Conservation (phyloP, 805 yeast species). For the Saccharomyces eubayanus region DNA sequence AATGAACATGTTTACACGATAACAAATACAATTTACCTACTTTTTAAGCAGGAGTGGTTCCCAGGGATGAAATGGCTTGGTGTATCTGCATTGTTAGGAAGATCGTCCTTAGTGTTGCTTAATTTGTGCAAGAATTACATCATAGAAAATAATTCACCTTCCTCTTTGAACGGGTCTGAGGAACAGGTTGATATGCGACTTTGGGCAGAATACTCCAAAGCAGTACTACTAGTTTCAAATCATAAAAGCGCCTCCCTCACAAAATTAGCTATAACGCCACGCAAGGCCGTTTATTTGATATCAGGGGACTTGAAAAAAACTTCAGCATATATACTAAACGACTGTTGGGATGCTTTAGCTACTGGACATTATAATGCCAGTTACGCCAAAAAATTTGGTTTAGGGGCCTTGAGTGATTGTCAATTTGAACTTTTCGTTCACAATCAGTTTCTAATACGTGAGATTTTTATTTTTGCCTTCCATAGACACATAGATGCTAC, state of each 20-base stretch:
- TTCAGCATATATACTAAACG: conserved; percentile 45
- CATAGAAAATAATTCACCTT: conserved; percentile 44
- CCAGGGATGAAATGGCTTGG: conserved; percentile 72
- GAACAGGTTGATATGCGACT: conserved; percentile 32
- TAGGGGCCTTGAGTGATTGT: conserved; percentile 57
- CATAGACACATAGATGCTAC: conserved; percentile 59
- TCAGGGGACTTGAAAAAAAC: conserved; percentile 56
- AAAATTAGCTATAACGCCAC: conserved; percentile 62
- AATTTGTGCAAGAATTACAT: conserved; percentile 46
- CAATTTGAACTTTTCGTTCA: conserved; percentile 56
- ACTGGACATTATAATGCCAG: conserved; percentile 52
- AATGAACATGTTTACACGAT: conserved; percentile 37
- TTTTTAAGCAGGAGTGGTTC: conserved; percentile 49
- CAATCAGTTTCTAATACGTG: conserved; percentile 54
- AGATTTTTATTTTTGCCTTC: conserved; percentile 57
- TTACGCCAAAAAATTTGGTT: conserved; percentile 43
- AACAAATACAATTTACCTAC: conserved; percentile 42
- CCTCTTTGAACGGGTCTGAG: conserved; percentile 35
- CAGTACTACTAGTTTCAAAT: conserved; percentile 49
- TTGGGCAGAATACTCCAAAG: conserved; percentile 62
- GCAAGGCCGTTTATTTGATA: conserved; percentile 57
- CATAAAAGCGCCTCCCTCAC: conserved; percentile 64
- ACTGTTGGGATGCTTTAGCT: conserved; percentile 70
- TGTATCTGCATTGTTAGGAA: conserved; percentile 47
- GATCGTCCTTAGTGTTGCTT: conserved; percentile 46